Percentiles rank a stretch among this genome's conserved stretches.
Conservation (phyloP, 108 stramenopile species). For the Pseudonitzschia delicatissima region DNA sequence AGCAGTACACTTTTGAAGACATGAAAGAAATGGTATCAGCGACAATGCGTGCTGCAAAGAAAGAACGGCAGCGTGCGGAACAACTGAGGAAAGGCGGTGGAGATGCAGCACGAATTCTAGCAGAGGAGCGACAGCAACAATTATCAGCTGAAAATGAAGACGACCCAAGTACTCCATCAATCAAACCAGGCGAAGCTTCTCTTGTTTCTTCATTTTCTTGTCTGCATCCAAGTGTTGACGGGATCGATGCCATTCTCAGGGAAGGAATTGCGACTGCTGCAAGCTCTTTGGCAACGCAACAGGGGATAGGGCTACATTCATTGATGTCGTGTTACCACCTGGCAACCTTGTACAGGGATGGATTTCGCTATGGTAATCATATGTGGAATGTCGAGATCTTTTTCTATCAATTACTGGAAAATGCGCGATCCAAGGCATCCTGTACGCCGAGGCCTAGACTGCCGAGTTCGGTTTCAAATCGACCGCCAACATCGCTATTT, state of each 20-base stretch:
- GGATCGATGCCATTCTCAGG: slow-evolving; percentile 54
- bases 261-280: slow-evolving; percentile 59
- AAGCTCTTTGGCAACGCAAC: slow-evolving; percentile 28
- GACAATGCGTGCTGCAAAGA: slow-evolving; percentile 21
- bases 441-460: slow-evolving; percentile 53
- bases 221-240: slow-evolving; percentile 59
- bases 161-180: not conserved
- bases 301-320: slow-evolving; percentile 51
- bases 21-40: slow-evolving; percentile 25
- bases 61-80: slow-evolving; percentile 41
- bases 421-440: slow-evolving; percentile 32
- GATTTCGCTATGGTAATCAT: slow-evolving; percentile 60
- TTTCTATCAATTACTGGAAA: slow-evolving; percentile 29
- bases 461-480: slow-evolving; percentile 14
- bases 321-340: slow-evolving; percentile 55
- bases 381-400: slow-evolving; percentile 57
- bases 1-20: slow-evolving; percentile 20
- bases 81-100: slow-evolving; percentile 49
- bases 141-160: slow-evolving; percentile 22
- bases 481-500: slow-evolving; percentile 52
- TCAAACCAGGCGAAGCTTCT: slow-evolving; percentile 66
- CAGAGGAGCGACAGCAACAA: slow-evolving; percentile 39
- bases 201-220: slow-evolving; percentile 66
- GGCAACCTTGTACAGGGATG: slow-evolving; percentile 53
- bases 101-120: slow-evolving; percentile 53